phyloP scores from a whole-genome alignment of 192 early-diverging fungal species.

The Mortierella alpina region DNA sequence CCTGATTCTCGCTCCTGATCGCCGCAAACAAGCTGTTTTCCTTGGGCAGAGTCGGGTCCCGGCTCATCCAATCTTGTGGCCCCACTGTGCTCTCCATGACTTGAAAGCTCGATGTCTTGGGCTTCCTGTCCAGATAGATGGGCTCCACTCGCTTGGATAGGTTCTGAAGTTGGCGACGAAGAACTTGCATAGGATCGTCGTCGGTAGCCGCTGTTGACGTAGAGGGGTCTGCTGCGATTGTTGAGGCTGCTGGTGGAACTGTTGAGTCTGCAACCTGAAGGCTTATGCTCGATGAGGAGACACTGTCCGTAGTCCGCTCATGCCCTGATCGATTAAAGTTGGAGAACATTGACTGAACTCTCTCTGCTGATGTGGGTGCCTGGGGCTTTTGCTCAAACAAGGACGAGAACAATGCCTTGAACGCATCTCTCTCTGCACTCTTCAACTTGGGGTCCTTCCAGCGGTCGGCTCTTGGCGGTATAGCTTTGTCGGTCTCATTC shows the following conservation, averaged over 20 bases:
- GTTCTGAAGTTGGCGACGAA: constrained; percentile 35
- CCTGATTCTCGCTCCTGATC: constrained; percentile 47
- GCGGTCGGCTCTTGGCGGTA: not conserved
- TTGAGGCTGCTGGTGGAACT: not conserved
- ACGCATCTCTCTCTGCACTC: constrained; percentile 29
- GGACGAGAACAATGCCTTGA: constrained; percentile 45
- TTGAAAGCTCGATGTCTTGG: constrained; percentile 31
- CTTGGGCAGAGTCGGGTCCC: constrained; percentile 18
- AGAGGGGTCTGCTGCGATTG: not conserved
- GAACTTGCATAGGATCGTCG: constrained; percentile 40
- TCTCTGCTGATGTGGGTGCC: constrained; percentile 1
- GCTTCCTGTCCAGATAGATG: constrained; percentile 39
- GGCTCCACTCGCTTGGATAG: constrained; percentile 41
- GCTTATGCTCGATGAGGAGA: not conserved
- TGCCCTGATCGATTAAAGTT: constrained; percentile 39
- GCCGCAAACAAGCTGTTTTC: constrained; percentile 31
- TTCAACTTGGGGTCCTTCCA: constrained; percentile 49
- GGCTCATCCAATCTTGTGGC: constrained; percentile 35
- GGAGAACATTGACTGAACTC: constrained; percentile 47
- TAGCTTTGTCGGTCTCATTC: not conserved
- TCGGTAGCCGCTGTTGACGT: not conserved
- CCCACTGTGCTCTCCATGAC: constrained; percentile 40
- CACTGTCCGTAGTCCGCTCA: not conserved
- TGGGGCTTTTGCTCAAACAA: constrained; percentile 40
- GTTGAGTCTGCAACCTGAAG: not conserved